A percentile compares a stretch with the other conserved stretches of the same genome.
Evolutionary conservation across 2,329 filamentous ascomycete genomes (phyloP).

Genomic region (Botrytis tulipae): DNA sequence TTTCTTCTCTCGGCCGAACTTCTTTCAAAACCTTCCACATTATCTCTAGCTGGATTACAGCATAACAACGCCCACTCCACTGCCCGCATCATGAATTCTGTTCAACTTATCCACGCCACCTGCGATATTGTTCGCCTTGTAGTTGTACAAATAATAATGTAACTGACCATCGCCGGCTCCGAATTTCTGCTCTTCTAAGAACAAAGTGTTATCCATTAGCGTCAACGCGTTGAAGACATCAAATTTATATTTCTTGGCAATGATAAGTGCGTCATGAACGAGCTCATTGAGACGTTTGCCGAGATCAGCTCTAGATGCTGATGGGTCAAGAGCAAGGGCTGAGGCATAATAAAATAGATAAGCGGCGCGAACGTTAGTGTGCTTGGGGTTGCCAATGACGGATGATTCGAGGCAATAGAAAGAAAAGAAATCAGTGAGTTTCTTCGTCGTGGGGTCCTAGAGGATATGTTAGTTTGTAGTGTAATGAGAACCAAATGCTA

Average conservation of each 20-base stretch:
- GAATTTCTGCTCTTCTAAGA: slow-evolving; percentile 92
- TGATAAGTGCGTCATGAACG: slow-evolving; percentile 79
- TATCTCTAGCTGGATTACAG: slow-evolving; percentile 44
- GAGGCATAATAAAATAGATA: slow-evolving; percentile 98
- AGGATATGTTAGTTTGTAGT: not conserved
- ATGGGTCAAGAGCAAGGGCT: slow-evolving; percentile 66
- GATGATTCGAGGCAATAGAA: slow-evolving; percentile 96
- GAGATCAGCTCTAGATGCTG: slow-evolving; percentile 56
- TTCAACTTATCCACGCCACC: slow-evolving; percentile 83
- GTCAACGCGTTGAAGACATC: slow-evolving; percentile 97
- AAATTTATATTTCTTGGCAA: slow-evolving; percentile 80
- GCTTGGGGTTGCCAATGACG: slow-evolving; percentile 77
- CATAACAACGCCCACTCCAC: slow-evolving; percentile 89
- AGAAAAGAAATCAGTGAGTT: slow-evolving; percentile 94
- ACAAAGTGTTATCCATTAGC: slow-evolving; percentile 88
- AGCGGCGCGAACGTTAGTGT: slow-evolving; percentile 79
- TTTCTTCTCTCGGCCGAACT: not conserved
- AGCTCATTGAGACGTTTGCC: slow-evolving; percentile 79
- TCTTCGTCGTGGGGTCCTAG: slow-evolving; percentile 61
- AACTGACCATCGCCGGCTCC: slow-evolving; percentile 91
- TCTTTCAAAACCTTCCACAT: not conserved
- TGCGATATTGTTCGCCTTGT: slow-evolving; percentile 78
- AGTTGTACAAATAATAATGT: slow-evolving; percentile 98
- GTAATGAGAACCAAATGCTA: not conserved
- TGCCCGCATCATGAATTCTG: slow-evolving; percentile 72